Percentiles rank a stretch among this genome's conserved stretches.
Conservation (phyloP, 805 yeast species). For the Sugiyamaella americana region DNA sequence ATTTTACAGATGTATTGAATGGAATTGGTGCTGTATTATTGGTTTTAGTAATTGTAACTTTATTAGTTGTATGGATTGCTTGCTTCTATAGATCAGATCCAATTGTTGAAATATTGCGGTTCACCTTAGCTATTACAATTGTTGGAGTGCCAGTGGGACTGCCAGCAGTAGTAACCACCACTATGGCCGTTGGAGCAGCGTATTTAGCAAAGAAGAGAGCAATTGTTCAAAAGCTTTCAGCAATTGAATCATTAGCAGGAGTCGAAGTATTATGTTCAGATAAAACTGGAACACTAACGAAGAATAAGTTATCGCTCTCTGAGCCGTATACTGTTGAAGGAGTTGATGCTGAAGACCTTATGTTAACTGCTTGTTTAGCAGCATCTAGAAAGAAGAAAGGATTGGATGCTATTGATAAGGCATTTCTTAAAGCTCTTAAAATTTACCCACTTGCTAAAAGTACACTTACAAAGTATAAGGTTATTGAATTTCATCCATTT, state of each 20-base stretch:
- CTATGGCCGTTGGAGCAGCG: constrained; percentile 99
- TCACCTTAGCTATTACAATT: constrained; percentile 91
- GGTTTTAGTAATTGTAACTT: constrained; percentile 81
- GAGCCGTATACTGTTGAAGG: constrained; percentile 98
- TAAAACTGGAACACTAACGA: constrained; percentile 96
- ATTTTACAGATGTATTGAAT: constrained; percentile 94
- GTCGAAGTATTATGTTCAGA: constrained; percentile 97
- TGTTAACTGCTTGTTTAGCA: constrained; percentile 97
- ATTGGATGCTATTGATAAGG: constrained; percentile 95
- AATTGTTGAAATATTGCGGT: constrained; percentile 83
- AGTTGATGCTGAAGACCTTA: constrained; percentile 90
- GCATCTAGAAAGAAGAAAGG: constrained; percentile 98
- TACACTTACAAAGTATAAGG: constrained; percentile 90
- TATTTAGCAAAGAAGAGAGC: constrained; percentile 96
- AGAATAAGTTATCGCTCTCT: constrained; percentile 90
- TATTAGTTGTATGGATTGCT: constrained; percentile 87
- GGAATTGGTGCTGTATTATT: constrained; percentile 93
- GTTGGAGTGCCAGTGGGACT: constrained; percentile 98
- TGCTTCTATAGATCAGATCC: constrained; percentile 87
- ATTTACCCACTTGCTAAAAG: constrained; percentile 87
- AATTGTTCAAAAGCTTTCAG: constrained; percentile 93
- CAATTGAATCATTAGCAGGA: constrained; percentile 96
- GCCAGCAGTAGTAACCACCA: constrained; percentile 97
- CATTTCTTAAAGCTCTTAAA: constrained; percentile 87
- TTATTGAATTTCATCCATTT: constrained; percentile 92